These are phyloP conservation scores for Hymenoscyphus linearis DNA, from an alignment of 2,329 filamentous ascomycete species.

Conservation along the genomic window DNA sequence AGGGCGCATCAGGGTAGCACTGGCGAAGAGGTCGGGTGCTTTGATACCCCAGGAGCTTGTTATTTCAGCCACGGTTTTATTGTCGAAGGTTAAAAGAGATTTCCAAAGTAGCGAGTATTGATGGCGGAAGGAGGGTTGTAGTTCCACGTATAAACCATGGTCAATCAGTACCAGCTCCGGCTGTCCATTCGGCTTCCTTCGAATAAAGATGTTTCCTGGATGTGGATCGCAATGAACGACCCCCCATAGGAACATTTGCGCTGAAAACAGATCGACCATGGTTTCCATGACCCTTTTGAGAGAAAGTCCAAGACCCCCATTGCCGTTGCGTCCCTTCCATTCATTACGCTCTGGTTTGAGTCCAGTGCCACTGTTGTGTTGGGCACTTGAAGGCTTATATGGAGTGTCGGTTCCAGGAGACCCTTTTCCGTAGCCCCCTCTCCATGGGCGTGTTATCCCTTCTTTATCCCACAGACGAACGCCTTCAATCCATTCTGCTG, in stretches of 20 bases:
- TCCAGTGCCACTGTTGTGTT: conserved; percentile 46
- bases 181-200: conserved; percentile 73
- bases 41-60: conserved; percentile 81
- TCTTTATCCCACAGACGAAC: conserved; percentile 89
- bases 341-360: conserved; percentile 76
- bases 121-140: conserved; percentile 75
- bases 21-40: conserved; percentile 86
- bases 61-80: conserved; percentile 67
- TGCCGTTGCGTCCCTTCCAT: conserved; percentile 68
- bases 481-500: conserved; percentile 97
- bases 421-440: conserved; percentile 68
- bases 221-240: conserved; percentile 95
- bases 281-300: conserved; percentile 89
- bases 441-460: conserved; percentile 70
- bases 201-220: conserved; percentile 94
- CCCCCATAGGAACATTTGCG: conserved; percentile 97
- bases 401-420: conserved; percentile 69
- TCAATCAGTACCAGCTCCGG: conserved; percentile 93
- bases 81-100: conserved; percentile 88
- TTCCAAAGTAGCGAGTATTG: conserved; percentile 94
- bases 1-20: conserved; percentile 80
- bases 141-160: conserved; percentile 92
- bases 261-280: conserved; percentile 94
- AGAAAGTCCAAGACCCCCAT: conserved; percentile 77
- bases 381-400: conserved; percentile 38